Evolutionary conservation across 129 eudicot species (phyloP).

Genomic region (Flaveria trinervia): DNA sequence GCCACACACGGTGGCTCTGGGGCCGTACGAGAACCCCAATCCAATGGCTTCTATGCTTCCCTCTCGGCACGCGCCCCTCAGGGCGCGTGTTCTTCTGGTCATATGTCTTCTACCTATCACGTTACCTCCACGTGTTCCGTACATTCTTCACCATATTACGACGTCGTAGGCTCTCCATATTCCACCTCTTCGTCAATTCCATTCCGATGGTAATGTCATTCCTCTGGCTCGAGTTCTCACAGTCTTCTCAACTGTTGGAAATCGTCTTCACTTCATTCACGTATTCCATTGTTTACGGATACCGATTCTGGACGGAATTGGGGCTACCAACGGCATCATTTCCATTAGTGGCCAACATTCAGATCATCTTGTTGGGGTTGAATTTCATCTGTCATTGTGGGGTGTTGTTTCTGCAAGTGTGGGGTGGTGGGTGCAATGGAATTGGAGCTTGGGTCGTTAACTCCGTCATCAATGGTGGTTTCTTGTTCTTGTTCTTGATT

Average conservation of each 20-base stretch:
- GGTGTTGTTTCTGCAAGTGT: constrained; percentile 51
- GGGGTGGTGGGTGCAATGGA: constrained; percentile 71
- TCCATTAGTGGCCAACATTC: constrained; percentile 49
- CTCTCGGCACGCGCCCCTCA: constrained; percentile 74
- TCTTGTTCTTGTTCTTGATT: constrained; percentile 47
- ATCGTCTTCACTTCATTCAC: constrained; percentile 46
- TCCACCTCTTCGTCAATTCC: constrained; percentile 54
- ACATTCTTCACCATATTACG: constrained; percentile 50
- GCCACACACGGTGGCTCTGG: constrained; percentile 71
- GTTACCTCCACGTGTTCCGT: constrained; percentile 51
- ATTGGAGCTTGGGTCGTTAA: constrained; percentile 72
- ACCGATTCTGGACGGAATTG: constrained; percentile 50
- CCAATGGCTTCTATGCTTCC: constrained; percentile 75
- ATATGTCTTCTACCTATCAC: constrained; percentile 60
- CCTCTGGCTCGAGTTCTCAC: constrained; percentile 65
- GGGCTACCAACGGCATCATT: constrained; percentile 46
- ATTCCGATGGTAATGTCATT: constrained; percentile 59
- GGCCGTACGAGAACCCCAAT: constrained; percentile 61
- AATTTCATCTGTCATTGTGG: constrained; percentile 51
- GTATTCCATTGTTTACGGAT: constrained; percentile 44
- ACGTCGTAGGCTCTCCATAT: constrained; percentile 43
- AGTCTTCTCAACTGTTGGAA: constrained; percentile 57
- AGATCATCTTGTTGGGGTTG: constrained; percentile 40
- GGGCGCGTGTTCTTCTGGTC: constrained; percentile 89
- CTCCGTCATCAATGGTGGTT: constrained; percentile 41